Evolutionary conservation across 495 filamentous ascomycete species (phyloP).

Genomic region (Neurospora sp.): DNA sequence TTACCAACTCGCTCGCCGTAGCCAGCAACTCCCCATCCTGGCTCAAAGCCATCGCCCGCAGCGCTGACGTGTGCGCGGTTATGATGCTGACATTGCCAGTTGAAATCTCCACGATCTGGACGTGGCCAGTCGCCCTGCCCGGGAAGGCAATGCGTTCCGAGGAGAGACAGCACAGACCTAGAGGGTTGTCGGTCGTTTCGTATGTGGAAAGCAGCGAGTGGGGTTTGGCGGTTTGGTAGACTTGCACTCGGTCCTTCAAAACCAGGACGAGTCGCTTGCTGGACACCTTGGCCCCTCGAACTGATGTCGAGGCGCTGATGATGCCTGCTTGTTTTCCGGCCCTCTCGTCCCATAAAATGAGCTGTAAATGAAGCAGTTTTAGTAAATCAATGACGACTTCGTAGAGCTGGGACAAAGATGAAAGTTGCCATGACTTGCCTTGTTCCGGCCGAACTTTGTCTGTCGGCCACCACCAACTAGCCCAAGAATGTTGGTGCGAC

Average conservation of each 20-base stretch:
- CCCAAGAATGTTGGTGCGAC: constrained; percentile 77
- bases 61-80: constrained; percentile 71
- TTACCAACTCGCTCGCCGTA: constrained; percentile 80
- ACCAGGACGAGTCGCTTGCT: constrained; percentile 71
- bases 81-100: constrained; percentile 88
- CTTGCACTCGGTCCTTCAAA: constrained; percentile 69
- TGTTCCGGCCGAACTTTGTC: constrained; percentile 81
- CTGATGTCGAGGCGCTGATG: constrained; percentile 45
- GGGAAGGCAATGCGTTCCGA: constrained; percentile 68
- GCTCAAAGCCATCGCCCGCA: constrained; percentile 75
- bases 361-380: constrained; percentile 28
- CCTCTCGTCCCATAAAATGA: constrained; percentile 86
- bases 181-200: constrained; percentile 79
- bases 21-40: constrained; percentile 72
- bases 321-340: constrained; percentile 62
- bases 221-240: constrained; percentile 69
- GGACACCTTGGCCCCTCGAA: constrained; percentile 70
- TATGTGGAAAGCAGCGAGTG: constrained; percentile 64
- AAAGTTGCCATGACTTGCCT: constrained; percentile 40
- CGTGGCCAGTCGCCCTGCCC: constrained; percentile 73
- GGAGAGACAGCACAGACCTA: constrained; percentile 72
- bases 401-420: constrained; percentile 1
- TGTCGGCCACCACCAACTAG: constrained; percentile 82
- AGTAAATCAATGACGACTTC: background rate
- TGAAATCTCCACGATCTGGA: constrained; percentile 78